Evolutionary conservation across 371 early-diverging fungal species (phyloP), one percentile per base, ranked within the genome.

Genomic region (Mitosporidium daphniae): DNA sequence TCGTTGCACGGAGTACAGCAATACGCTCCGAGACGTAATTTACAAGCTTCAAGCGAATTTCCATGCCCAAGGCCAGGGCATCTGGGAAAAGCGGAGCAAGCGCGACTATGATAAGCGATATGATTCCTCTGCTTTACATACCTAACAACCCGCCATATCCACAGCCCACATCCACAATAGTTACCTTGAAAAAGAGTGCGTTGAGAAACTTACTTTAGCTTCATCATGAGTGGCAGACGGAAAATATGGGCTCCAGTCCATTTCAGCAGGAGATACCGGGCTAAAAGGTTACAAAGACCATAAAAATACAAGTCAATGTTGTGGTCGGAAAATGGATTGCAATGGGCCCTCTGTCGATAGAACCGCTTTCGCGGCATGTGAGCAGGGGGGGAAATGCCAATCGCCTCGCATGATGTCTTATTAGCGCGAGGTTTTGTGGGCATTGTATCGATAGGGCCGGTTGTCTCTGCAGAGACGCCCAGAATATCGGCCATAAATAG

Each of bases 81-180:
- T 64, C 59, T 3, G 86, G 91, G 34, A 55, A 84, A 21, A 73
- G 41, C 8, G 77, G 67, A 2, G 89, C 62, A 30, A 95, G 44
- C 3, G 65, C 59, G 14, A 84, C 61, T 31, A 28, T 25, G n/a
- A n/a, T n/a, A n/a, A n/a, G n/a, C n/a, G n/a, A 77, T 41, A 3
- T 24, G 16, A 9, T 32, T 13, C 25, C 27, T 25, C 10, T 45
- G 30, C 5, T n/a, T n/a, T 10, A 6, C 16, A 16, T 17, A 27
- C 16, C 17, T 17, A 17, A 23, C 31, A 94, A 55, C 14, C 86
- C 89, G 31, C 98, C 98, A 41, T 91, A 97, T 28, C 98, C 98
- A 45, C 97, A 98, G 8, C 97, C 97, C 37, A 98, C 64, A 46
- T 98, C 99, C 4, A 86, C 74, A 51, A 89, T 80, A 35, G 75